Conservation (phyloP, 1,284 basidiomycete genomes). For the Sphagnurus paluster region DNA sequence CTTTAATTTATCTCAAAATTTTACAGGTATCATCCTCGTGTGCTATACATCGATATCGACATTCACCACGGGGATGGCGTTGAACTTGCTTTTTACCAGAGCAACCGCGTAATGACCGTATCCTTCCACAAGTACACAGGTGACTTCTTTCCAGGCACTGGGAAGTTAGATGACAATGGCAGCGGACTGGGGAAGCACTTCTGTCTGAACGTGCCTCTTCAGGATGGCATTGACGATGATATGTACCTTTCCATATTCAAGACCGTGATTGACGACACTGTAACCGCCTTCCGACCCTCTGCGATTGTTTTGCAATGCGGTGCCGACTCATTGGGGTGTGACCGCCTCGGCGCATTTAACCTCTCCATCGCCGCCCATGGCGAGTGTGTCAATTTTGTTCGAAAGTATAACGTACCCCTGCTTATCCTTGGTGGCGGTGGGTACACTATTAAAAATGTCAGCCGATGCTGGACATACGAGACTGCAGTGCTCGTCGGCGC, state of each 20-base stretch:
- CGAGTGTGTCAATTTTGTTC: constrained; percentile 96
- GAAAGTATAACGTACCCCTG: constrained; percentile 88
- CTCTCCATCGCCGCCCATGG: constrained; percentile 99
- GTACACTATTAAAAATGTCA: constrained; percentile 95
- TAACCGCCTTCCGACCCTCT: constrained; percentile 86
- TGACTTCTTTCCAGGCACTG: constrained; percentile 97
- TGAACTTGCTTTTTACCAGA: constrained; percentile 97
- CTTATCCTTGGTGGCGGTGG: constrained; percentile 94
- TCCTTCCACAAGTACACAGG: constrained; percentile 99
- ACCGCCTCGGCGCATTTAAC: constrained; percentile 96
- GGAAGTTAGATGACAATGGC: constrained; percentile 91
- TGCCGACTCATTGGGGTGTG: constrained; percentile 94
- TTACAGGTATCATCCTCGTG: constrained; percentile 81
- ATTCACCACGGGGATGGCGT: constrained; percentile 98
- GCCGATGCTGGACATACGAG: constrained; percentile 99
- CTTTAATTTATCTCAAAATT: neutral
- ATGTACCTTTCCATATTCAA: constrained; percentile 97
- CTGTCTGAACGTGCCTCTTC: constrained; percentile 91
- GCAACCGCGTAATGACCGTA: constrained; percentile 96
- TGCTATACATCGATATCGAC: constrained; percentile 96
- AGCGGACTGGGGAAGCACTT: constrained; percentile 91
- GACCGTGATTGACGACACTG: constrained; percentile 92
- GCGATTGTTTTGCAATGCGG: constrained; percentile 97
- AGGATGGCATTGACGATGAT: constrained; percentile 97
- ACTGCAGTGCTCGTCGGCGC: constrained; percentile 92